A percentile compares a stretch with the other conserved stretches of the same genome.
phyloP scores from a whole-genome alignment of 306 rosid species.

The Spatholobus suberectus region DNA sequence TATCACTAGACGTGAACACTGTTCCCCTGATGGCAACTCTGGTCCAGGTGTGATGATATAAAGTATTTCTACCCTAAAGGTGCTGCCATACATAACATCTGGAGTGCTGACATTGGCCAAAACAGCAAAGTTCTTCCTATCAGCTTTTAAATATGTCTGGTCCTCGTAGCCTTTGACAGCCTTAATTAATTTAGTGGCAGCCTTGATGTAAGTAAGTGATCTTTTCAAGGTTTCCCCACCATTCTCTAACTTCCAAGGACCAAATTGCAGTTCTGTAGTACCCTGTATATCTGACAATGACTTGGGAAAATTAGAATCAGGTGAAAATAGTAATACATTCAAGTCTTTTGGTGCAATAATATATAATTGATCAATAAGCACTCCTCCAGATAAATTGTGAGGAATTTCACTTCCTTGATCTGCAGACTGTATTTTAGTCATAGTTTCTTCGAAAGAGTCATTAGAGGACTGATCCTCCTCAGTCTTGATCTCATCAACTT shows the following conservation, averaged over 20 bases:
- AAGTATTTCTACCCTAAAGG: slow-evolving; percentile 76
- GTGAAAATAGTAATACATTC: slow-evolving; percentile 68
- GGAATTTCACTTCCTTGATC: slow-evolving; percentile 79
- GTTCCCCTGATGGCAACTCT: slow-evolving; percentile 80
- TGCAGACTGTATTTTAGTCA: slow-evolving; percentile 60
- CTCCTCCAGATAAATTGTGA: slow-evolving; percentile 81
- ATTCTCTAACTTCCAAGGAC: slow-evolving; percentile 78
- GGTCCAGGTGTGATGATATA: slow-evolving; percentile 88
- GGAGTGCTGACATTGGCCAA: slow-evolving; percentile 76
- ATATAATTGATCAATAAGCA: slow-evolving; percentile 81
- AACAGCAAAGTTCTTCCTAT: slow-evolving; percentile 75
- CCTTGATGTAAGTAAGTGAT: slow-evolving; percentile 71
- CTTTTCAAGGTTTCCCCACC: slow-evolving; percentile 61
- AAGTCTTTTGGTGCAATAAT: slow-evolving; percentile 68
- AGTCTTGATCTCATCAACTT: slow-evolving; percentile 49
- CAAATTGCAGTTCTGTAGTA: slow-evolving; percentile 65
- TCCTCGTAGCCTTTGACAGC: slow-evolving; percentile 86
- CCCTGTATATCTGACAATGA: slow-evolving; percentile 71
- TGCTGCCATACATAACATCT: slow-evolving; percentile 87
- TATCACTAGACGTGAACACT: slow-evolving; percentile 74
- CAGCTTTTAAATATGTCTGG: slow-evolving; percentile 83
- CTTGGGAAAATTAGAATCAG: slow-evolving; percentile 65
- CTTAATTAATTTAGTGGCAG: slow-evolving; percentile 76
- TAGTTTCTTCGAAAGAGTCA: slow-evolving; percentile 67
- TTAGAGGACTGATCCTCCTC: slow-evolving; percentile 74